phyloP scores from a whole-genome alignment of 345 rosid genomes.

The Camelina sativa region DNA sequence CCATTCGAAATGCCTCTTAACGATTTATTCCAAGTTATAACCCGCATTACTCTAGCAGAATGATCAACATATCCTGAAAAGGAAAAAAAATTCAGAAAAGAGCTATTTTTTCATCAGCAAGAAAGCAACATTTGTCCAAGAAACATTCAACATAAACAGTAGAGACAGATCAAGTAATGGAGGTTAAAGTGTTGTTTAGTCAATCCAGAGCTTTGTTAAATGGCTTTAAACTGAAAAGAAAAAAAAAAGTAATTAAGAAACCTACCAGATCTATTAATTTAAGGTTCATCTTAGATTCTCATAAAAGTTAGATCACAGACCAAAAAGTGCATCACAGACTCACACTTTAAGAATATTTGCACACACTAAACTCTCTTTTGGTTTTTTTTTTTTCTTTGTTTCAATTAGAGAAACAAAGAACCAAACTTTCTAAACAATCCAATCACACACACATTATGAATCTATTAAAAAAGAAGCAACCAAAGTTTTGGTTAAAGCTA shows the following conservation, averaged over 20 bases:
- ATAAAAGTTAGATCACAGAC: conserved; percentile 36
- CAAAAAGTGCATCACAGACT: conserved; percentile 37
- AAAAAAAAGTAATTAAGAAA: conserved; percentile 25
- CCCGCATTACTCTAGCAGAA: conserved; percentile 92
- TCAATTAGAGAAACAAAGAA: conserved; percentile 32
- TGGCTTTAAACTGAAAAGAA: conserved; percentile 39
- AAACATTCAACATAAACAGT: conserved; percentile 13
- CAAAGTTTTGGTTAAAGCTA: background rate
- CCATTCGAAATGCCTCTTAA: conserved; percentile 64
- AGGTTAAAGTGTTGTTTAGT: conserved; percentile 17
- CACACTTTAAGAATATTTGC: conserved; percentile 30
- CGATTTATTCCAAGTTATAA: conserved; percentile 93
- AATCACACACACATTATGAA: conserved; percentile 11
- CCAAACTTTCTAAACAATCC: conserved; percentile 27
- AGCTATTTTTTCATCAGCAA: conserved; percentile 24
- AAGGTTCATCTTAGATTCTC: conserved; percentile 41
- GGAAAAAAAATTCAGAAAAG: background rate
- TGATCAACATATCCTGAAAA: conserved; percentile 65
- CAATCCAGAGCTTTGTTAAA: conserved; percentile 29
- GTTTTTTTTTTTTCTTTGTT: conserved; percentile 23
- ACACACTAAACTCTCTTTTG: conserved; percentile 29
- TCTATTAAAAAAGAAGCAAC: conserved; percentile 1
- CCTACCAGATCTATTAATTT: conserved; percentile 37
- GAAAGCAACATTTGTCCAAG: conserved; percentile 6
- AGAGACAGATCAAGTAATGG: conserved; percentile 22